Conservation (phyloP, 306 rosid species). For the Vachellia collinsii region DNA sequence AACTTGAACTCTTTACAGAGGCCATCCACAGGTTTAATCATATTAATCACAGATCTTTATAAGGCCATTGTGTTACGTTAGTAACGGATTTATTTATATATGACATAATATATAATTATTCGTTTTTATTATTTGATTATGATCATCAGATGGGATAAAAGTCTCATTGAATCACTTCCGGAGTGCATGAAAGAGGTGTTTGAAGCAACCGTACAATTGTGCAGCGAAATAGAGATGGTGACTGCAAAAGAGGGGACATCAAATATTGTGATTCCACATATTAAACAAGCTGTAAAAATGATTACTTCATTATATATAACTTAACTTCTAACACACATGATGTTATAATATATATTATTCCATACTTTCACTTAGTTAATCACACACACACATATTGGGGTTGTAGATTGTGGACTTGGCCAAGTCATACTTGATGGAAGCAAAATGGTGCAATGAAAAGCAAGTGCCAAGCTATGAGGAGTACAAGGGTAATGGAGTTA, state of each 20-base stretch:
- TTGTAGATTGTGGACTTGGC: conserved; percentile 8
- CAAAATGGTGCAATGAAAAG: not conserved
- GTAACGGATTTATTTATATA: too few relatives aligned
- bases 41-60: not conserved
- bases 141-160: conserved; percentile 31
- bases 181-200: conserved; percentile 40
- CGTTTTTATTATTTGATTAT: not conserved
- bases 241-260: not conserved
- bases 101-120: not conserved
- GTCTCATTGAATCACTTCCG: conserved; percentile 29
- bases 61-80: too few relatives aligned
- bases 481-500: not conserved
- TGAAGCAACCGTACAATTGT: not conserved
- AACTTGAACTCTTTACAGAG: not conserved
- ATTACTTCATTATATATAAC: not conserved
- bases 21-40: not conserved
- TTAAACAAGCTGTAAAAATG: conserved; percentile 4
- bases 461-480: not conserved
- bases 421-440: not conserved
- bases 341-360: not conserved
- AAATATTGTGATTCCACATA: not conserved
- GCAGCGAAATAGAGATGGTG: conserved; percentile 2
- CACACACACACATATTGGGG: not conserved
- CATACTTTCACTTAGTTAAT: not conserved
- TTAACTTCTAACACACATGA: not conserved